A percentile compares a stretch with the other conserved stretches of the same genome.
Conservation (phyloP, 208 protist genomes). For the Trypanosoma caninum region DNA sequence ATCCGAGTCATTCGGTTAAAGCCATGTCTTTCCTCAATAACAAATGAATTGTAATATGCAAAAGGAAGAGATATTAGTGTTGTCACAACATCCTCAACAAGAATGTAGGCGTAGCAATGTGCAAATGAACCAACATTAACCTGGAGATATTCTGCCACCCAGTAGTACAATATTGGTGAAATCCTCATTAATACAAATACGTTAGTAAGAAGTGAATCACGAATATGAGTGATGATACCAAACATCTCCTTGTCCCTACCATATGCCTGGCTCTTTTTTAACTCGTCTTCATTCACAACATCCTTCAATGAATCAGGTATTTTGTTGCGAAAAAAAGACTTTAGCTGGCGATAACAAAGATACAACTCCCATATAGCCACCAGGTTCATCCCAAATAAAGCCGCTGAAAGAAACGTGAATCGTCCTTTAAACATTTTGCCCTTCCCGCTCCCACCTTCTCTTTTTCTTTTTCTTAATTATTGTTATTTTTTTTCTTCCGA, state of each 20-base stretch:
- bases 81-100: conserved; percentile 33
- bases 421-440: neutral
- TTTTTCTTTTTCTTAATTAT: neutral
- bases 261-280: conserved; percentile 45
- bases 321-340: conserved; percentile 13
- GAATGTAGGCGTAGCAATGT: conserved; percentile 47
- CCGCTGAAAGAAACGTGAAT: conserved; percentile 33
- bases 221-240: conserved; percentile 28
- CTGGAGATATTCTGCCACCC: conserved; percentile 12
- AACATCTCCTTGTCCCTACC: conserved; percentile 29
- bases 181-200: conserved; percentile 31
- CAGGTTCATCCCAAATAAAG: conserved; percentile 39
- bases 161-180: conserved; percentile 41
- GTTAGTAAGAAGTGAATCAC: conserved; percentile 33
- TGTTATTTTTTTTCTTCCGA: neutral
- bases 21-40: conserved; percentile 80
- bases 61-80: conserved; percentile 59
- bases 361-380: conserved; percentile 55
- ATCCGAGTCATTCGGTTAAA: conserved; percentile 80
- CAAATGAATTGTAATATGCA: conserved; percentile 73
- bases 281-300: conserved; percentile 36
- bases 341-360: conserved; percentile 43
- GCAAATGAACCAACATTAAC: conserved; percentile 41
- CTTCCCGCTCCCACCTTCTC: neutral
- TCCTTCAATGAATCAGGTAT: conserved; percentile 31